Base-by-base conservation (phyloP, 225 moss, liverwort and hornwort genomes). In the Polytrichum formosum region DNA sequence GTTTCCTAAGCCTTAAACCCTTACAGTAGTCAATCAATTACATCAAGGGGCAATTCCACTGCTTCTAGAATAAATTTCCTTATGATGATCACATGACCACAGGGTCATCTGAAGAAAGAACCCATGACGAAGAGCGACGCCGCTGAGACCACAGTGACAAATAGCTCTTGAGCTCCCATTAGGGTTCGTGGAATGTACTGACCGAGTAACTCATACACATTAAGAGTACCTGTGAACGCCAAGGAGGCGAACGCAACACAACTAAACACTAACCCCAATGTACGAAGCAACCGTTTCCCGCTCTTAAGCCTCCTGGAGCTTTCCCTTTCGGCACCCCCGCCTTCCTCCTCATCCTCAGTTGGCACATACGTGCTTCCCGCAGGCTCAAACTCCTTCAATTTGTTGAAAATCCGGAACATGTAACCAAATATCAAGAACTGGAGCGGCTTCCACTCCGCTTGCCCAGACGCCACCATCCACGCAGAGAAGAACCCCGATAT, bases 391-490 rank as follows among this genome's bases (percentile, higher is more conserved):
- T 87, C 82, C 35, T 85, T 88, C 58, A 97, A 64, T 75, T 94
- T 97, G 67, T 86, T 86, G 25, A 97, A 97, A 1, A 97, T 72
- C 6, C 92, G 89, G 61, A 86, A 97, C 53, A 88, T 89, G 73
- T 94, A 94, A 30, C 82, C 90, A 69, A 97, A 94, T 54, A 92
- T 90, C 73, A 97, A 69, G 63, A 97, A 97, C 80, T 97, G 97
- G 8, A 97, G 75, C 29, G 97, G 94, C 82, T 92, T 97, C 97
- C 94, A 97, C 13, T 94, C 97, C 6, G 94, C 88, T 29, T 81
- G 84, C 31, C 86, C 80, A 4, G 79, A 72, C 0, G 66, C 61
- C 16, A 68, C 87, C 55, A 85, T 85, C 97, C 97, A 97, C 6
- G 88, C 73, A 28, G 87, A 76, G 54, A 97, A 87, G 18, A 80